Conservation (phyloP, 208 protist genomes). For the Trypanosoma scelopori region DNA sequence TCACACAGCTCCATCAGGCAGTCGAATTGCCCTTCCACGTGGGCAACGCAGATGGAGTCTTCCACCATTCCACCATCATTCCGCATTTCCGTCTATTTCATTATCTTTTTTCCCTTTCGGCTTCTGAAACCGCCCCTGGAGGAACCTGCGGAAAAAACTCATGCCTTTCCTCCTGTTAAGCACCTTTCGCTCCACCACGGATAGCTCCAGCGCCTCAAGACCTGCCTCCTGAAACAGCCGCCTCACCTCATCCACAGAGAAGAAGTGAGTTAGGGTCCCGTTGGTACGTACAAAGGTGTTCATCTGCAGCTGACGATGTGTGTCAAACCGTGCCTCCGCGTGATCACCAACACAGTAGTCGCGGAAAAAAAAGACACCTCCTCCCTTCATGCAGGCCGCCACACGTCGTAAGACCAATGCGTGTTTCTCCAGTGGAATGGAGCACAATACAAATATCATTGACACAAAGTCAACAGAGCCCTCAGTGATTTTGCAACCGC, state of each 20-base stretch:
- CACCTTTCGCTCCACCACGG: slow-evolving; percentile 72
- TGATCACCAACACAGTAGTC: slow-evolving; percentile 85
- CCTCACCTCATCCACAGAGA: slow-evolving; percentile 62
- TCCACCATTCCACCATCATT: not conserved
- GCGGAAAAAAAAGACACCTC: slow-evolving; percentile 85
- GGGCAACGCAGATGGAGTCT: no score
- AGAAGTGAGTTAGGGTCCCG: slow-evolving; percentile 89
- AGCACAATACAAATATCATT: slow-evolving; percentile 95
- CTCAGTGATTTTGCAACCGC: not conserved
- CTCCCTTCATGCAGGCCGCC: slow-evolving; percentile 58
- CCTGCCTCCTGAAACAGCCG: slow-evolving; percentile 54
- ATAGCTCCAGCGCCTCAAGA: slow-evolving; percentile 54
- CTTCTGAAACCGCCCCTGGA: slow-evolving; percentile 77
- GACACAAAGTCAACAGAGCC: slow-evolving; percentile 71
- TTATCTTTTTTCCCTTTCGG: not conserved
- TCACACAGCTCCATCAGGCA: no score
- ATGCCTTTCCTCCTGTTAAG: slow-evolving; percentile 64
- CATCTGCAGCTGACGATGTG: slow-evolving; percentile 15
- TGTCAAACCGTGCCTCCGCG: slow-evolving; percentile 72
- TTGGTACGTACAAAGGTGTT: slow-evolving; percentile 82
- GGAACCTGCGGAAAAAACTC: slow-evolving; percentile 57
- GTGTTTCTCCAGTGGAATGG: slow-evolving; percentile 75
- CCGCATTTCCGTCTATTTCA: no score
- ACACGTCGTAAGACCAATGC: slow-evolving; percentile 54
- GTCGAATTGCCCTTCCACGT: no score